Conservation (phyloP, 768 basidiomycete species). For the Leccinellum albellum region DNA sequence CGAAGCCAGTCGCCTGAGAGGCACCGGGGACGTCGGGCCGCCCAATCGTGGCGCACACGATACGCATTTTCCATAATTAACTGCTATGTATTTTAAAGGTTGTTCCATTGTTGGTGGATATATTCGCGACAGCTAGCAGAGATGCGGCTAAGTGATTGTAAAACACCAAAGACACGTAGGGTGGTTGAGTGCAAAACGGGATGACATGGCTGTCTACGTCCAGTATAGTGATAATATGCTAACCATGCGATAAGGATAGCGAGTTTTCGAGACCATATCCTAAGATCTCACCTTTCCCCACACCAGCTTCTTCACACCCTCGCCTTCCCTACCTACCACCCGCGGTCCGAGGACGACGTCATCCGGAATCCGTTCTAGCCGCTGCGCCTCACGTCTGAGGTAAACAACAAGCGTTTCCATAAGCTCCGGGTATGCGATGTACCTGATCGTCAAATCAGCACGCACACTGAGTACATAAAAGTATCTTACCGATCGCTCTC, state of each 20-base stretch:
- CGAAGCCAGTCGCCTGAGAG: background rate
- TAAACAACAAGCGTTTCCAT: conserved; percentile 71
- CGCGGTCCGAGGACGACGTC: conserved; percentile 32
- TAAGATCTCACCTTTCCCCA: conserved; percentile 28
- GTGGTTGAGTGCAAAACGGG: background rate
- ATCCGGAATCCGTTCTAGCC: conserved; percentile 59
- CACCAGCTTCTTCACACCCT: conserved; percentile 27
- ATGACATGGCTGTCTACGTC: background rate
- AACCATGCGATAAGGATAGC: background rate
- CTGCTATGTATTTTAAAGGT: background rate
- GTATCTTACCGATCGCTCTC: conserved; percentile 38
- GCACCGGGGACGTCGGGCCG: conserved; percentile 3
- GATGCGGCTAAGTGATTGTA: background rate
- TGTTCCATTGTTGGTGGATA: background rate
- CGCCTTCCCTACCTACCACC: conserved; percentile 31
- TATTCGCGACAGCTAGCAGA: background rate
- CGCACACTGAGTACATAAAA: background rate
- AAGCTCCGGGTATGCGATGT: conserved; percentile 69
- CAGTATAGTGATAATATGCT: background rate
- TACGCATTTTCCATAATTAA: background rate
- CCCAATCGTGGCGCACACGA: background rate
- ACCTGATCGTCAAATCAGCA: conserved; percentile 42
- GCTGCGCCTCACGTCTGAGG: conserved; percentile 63
- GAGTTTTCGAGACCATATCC: background rate
- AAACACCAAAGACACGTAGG: background rate